Evolutionary conservation across 495 filamentous ascomycete genomes (phyloP).

Genomic region (Penicillium ochrochloron): DNA sequence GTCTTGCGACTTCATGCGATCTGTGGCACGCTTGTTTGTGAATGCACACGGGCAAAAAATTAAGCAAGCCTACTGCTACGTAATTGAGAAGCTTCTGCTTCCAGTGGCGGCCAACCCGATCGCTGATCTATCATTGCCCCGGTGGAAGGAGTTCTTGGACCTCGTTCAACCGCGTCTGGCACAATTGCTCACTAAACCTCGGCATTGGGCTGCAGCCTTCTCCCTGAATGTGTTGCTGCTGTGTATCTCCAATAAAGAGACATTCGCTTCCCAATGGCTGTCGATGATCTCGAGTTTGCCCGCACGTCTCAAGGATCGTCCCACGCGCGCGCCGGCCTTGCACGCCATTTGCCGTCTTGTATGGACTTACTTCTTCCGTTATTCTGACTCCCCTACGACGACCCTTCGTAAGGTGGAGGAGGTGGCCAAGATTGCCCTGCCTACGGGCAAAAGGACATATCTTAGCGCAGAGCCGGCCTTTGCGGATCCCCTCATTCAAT

Average conservation of each 20-base stretch:
- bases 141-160: slow-evolving; percentile 84
- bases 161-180: slow-evolving; percentile 73
- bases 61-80: slow-evolving; percentile 92
- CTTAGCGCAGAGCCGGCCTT: slow-evolving; percentile 79
- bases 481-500: slow-evolving; percentile 86
- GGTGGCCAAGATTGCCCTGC: slow-evolving; percentile 79
- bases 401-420: slow-evolving; percentile 85
- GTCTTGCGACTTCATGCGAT: slow-evolving; percentile 85
- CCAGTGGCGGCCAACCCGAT: slow-evolving; percentile 79
- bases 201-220: slow-evolving; percentile 87
- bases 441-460: slow-evolving; percentile 74
- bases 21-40: slow-evolving; percentile 78
- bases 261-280: slow-evolving; percentile 83
- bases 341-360: slow-evolving; percentile 90
- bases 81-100: slow-evolving; percentile 85
- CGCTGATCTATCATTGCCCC: slow-evolving; percentile 73
- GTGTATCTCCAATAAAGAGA: slow-evolving; percentile 84
- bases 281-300: slow-evolving; percentile 76
- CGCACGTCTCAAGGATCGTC: slow-evolving; percentile 79
- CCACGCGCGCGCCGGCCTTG: slow-evolving; percentile 76
- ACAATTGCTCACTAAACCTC: slow-evolving; percentile 85
- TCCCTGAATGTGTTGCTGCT: slow-evolving; percentile 82
- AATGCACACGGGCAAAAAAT: slow-evolving; percentile 83
- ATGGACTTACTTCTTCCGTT: slow-evolving; percentile 93
- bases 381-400: slow-evolving; percentile 68